Base-by-base conservation (phyloP, 1,139 yeast genomes). In the Yamadazyma triangularis region DNA sequence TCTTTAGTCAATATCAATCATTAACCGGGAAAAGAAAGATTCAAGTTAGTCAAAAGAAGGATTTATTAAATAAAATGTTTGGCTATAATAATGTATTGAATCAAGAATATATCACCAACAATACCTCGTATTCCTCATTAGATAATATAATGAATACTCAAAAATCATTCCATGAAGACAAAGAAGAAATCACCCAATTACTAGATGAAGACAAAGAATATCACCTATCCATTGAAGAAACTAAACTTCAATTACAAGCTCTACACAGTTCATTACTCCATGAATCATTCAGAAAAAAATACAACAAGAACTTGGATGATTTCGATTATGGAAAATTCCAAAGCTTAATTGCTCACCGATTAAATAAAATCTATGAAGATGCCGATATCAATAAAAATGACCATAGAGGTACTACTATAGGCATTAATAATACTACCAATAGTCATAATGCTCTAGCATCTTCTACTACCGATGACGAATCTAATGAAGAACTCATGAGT, bases 1-100 rank as follows among this genome's bases (percentile, higher is more conserved):
- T 57, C 8, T 61, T 58, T 36, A 52, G 53, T 26, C 63, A 62
- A 33, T 51, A 58, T 25, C 61, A 51, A 36, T 53, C 70, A 9
- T 40, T 64, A n/a, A 44, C 57, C 4, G 56, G 58, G 21, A 57
- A 64, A 44, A 40, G 73, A 15, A 66, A 65, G 41, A 46, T 64
- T n/a, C 74, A 68, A 44, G 49, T 67, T 2, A 40, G 50, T 22
- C 73, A 66, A 40, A 68, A 68, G 50, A 62, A 60, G 34, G 73
- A 65, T 35, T 41, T 67, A 3, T 48, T 65, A 9, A 49, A 50
- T 33, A 54, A 62, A 35, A 47, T 68, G 13, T 68, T 68, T 45
- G 73, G 73, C 14, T 54, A 59, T 36, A 44, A 49, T 33, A 68
- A 67, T 40, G 56, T 52, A 24, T 43, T 67, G 28, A 68, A 67